Base-by-base conservation (phyloP, 163 green algal genomes). In the Smithsoniella earleae region DNA sequence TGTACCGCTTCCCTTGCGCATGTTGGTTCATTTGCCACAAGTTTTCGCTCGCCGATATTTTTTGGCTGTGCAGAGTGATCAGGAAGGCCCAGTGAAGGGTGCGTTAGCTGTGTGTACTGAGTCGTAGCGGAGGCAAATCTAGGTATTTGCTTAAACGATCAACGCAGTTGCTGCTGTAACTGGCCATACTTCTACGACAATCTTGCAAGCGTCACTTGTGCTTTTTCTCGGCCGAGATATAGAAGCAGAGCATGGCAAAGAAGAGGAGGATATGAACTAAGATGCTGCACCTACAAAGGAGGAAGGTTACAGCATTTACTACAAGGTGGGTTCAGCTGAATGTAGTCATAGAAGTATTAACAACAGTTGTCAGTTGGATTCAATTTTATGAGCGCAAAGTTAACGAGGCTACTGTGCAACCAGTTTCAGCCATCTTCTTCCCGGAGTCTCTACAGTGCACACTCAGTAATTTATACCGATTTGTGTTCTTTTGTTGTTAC, bases 151-250 rank as follows among this genome's bases (percentile, higher is more conserved):
- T 0, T 81, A 86, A 46, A 96, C 91, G 5, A 94, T 96, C 66
- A 97, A 98, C 81, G 89, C 96, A 66, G 95, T 99, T 65, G 86
- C 86, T 5, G 85, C 74, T 46, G 91, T 90, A 36, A 82, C 81
- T 25, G 79, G 84, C 36, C 89, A 97, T 85, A 82, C 81, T 62
- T 89, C 77, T 36, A 78, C 66, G 2, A 77, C 81, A 28, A 82
- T 96, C 13, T 86, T 93, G 83, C 82, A 91, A 73, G 91, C 89
- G 6, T 87, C 90, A 0, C 82, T 98, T 46, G 96, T 97, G 82
- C 97, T 99, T 78, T 96, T 99, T 79, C 78, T 96, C 74, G 93
- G 91, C 0, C 83, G 93, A 66, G 92, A 93, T 66, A 78, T 82
- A 37, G 72, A 52, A 30, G 82, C 78, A 44, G 75, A 74, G 3